A percentile compares a stretch with the other conserved stretches of the same genome.
Evolutionary conservation across 495 filamentous ascomycete genomes (phyloP).

Genomic region (Hypoxylon intermedium): DNA sequence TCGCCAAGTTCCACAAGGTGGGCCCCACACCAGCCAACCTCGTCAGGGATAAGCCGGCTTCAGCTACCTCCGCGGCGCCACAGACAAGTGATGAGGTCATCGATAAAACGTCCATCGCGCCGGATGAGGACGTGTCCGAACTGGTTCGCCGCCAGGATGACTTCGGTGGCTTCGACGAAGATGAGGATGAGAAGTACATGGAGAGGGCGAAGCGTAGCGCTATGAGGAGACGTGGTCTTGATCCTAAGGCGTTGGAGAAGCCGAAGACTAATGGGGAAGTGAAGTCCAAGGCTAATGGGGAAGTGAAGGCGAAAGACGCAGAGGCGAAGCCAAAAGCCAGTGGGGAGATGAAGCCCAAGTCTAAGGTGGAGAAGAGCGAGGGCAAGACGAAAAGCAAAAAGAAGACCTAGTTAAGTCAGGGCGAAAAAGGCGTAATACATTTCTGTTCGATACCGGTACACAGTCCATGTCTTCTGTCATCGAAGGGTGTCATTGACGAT

Average conservation of each 20-base stretch:
- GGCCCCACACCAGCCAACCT: conserved; percentile 71
- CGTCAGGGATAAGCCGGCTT: conserved; percentile 50
- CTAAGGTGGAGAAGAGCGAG: conserved; percentile 33
- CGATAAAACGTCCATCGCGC: conserved; percentile 59
- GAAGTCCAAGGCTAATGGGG: conserved; percentile 25
- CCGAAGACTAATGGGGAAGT: conserved; percentile 30
- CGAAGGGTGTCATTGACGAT: no score
- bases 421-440: conserved; percentile 17
- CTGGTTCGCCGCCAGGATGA: conserved; percentile 52
- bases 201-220: conserved; percentile 74
- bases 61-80: conserved; percentile 28
- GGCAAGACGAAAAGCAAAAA: conserved; percentile 41
- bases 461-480: conserved; percentile 1
- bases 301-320: conserved; percentile 20
- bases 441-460: conserved; percentile 8
- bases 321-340: conserved; percentile 18
- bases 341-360: conserved; percentile 19
- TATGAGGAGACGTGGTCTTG: conserved; percentile 61
- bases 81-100: conserved; percentile 47
- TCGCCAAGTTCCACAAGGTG: conserved; percentile 94
- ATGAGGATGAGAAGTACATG: conserved; percentile 79
- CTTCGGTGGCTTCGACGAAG: conserved; percentile 88
- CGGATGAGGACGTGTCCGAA: conserved; percentile 48
- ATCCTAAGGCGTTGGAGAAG: conserved; percentile 57
- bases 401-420: conserved; percentile 27